Evolutionary conservation across 106 monocot genomes (phyloP).

Genomic region (Apostasia shenzhenica): DNA sequence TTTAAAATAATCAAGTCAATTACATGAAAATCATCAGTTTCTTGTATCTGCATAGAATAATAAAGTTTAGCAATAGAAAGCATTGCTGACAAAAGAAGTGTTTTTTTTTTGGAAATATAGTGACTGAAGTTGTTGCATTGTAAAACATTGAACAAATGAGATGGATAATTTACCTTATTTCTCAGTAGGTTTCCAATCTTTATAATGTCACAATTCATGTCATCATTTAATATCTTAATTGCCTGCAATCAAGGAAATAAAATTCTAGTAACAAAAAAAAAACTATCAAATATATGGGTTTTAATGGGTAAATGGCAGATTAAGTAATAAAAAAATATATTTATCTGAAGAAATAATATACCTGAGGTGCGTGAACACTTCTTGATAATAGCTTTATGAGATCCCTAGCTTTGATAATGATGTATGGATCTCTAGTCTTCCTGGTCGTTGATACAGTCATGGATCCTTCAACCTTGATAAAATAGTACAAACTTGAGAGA

Average conservation of each 20-base stretch:
- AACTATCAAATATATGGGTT: neutral
- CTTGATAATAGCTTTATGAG: slow-evolving; percentile 92
- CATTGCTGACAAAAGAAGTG: too few species aligned
- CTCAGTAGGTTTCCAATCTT: slow-evolving; percentile 81
- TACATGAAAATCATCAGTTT: too few species aligned
- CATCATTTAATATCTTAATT: slow-evolving; percentile 92
- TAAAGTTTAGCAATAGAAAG: too few species aligned
- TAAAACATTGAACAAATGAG: neutral
- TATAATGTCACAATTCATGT: slow-evolving; percentile 92
- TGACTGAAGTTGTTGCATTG: neutral
- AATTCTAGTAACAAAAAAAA: neutral
- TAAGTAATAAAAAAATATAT: neutral
- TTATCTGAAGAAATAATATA: slow-evolving; percentile 2
- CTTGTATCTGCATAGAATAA: too few species aligned
- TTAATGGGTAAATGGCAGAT: too few species aligned
- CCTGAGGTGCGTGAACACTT: slow-evolving; percentile 96
- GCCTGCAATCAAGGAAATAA: slow-evolving; percentile 43
- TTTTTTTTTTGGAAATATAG: too few species aligned
- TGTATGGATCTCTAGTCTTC: slow-evolving; percentile 88
- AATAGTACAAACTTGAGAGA: neutral
- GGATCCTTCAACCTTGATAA: slow-evolving; percentile 71
- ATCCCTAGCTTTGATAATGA: slow-evolving; percentile 92
- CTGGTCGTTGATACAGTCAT: slow-evolving; percentile 95
- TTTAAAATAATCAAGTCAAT: too few species aligned
- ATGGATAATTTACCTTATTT: slow-evolving; percentile 59